phyloP scores from a whole-genome alignment of 2,329 filamentous ascomycete species.

The Apiospora marii region DNA sequence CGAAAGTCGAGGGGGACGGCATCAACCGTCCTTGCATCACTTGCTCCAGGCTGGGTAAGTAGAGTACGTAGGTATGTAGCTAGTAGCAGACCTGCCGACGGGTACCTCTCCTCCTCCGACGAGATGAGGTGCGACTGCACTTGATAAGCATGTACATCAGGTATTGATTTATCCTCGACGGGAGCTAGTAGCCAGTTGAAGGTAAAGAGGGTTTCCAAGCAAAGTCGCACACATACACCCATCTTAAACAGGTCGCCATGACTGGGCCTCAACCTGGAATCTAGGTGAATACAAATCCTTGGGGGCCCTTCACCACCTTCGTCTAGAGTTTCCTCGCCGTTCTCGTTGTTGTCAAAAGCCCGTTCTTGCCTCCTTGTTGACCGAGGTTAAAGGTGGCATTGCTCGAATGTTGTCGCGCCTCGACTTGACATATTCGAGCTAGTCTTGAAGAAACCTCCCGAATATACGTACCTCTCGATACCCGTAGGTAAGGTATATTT shows the following conservation, averaged over 20 bases:
- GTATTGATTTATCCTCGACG: constrained; percentile 1
- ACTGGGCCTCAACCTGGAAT: not conserved
- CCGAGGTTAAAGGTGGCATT: not conserved
- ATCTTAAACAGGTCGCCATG: not conserved
- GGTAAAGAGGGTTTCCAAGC: not conserved
- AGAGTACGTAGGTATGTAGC: not conserved
- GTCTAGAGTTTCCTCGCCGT: not conserved
- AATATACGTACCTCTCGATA: constrained; percentile 6
- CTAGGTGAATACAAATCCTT: constrained; percentile 4
- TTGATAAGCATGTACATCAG: constrained; percentile 9
- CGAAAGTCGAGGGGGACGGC: constrained; percentile 7
- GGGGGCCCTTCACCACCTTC: not conserved
- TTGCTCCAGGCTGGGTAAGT: not conserved
- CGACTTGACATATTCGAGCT: not conserved
- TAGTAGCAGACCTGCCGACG: not conserved
- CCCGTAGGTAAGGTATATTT: not conserved
- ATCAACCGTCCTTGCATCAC: constrained; percentile 18
- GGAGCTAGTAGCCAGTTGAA: not conserved
- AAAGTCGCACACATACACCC: not conserved
- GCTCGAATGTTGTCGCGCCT: not conserved
- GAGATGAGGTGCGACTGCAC: constrained; percentile 10
- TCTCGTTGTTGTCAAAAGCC: not conserved
- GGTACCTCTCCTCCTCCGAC: not conserved
- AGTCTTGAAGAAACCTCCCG: constrained; percentile 1
- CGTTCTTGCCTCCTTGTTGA: not conserved